phyloP scores from a whole-genome alignment of 306 rosid species.

The Abrus pulchellus region DNA sequence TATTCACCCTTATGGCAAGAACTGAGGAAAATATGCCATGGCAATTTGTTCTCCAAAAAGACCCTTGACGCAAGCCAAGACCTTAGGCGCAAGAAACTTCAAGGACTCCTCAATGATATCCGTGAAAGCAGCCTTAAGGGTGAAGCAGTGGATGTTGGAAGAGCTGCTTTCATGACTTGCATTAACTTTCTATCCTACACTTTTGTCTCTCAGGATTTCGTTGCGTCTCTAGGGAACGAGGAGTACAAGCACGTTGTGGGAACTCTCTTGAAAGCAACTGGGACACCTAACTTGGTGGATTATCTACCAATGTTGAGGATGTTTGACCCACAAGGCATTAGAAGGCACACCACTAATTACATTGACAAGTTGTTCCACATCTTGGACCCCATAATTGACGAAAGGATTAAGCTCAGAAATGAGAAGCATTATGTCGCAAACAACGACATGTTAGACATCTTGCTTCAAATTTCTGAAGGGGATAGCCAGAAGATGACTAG shows the following conservation, averaged over 20 bases:
- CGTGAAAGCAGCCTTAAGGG: constrained; percentile 21
- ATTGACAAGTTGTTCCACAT: constrained; percentile 35
- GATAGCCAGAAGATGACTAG: constrained; percentile 47
- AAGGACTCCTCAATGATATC: constrained; percentile 47
- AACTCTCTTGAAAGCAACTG: constrained; percentile 46
- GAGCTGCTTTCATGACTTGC: constrained; percentile 51
- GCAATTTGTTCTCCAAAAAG: constrained; percentile 46
- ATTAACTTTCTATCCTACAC: constrained; percentile 56
- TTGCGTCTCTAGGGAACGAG: constrained; percentile 6
- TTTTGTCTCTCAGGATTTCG: constrained; percentile 60
- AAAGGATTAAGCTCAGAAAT: constrained; percentile 43
- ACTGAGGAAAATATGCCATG: constrained; percentile 42
- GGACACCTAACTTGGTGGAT: constrained; percentile 60
- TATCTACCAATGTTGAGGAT: constrained; percentile 50
- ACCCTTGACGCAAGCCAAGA: constrained; percentile 48
- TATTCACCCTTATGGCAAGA: constrained; percentile 45
- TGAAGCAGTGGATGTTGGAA: constrained; percentile 55
- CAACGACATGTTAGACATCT: constrained; percentile 53
- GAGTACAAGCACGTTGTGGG: constrained; percentile 48
- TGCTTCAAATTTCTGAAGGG: constrained; percentile 46
- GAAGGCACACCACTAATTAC: constrained; percentile 23
- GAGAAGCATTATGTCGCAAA: neutral
- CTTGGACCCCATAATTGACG: constrained; percentile 35
- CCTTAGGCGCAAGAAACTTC: constrained; percentile 47
- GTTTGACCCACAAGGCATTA: constrained; percentile 57